phyloP scores from a whole-genome alignment of 1,139 yeast genomes.

The Hyphopichia wangnamkhiaoensis region DNA sequence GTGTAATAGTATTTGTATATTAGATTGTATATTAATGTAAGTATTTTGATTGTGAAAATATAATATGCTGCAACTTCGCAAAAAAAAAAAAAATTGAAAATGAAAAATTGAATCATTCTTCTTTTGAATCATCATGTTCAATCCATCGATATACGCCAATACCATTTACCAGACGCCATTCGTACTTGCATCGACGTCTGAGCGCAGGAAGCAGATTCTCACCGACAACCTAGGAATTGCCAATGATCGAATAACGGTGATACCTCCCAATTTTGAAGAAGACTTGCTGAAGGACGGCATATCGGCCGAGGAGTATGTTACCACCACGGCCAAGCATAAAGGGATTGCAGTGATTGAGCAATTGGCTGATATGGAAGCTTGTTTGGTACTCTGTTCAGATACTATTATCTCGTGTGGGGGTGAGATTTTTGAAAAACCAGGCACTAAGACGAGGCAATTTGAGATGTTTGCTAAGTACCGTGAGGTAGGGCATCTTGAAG shows the following conservation, averaged over 20 bases:
- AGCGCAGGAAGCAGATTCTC: slow-evolving; percentile 72
- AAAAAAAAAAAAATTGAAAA: neutral
- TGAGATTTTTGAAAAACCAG: slow-evolving; percentile 77
- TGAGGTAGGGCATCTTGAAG: slow-evolving; percentile 49
- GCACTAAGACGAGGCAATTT: slow-evolving; percentile 36
- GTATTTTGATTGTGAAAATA: too few relatives aligned
- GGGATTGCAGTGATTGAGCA: slow-evolving; percentile 52
- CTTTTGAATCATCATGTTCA: slow-evolving; percentile 11
- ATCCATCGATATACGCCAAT: slow-evolving; percentile 28
- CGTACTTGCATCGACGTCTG: slow-evolving; percentile 82
- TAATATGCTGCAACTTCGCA: slow-evolving; percentile 1
- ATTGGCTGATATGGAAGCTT: slow-evolving; percentile 18
- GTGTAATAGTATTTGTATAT: too few relatives aligned
- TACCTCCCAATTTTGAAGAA: slow-evolving; percentile 71
- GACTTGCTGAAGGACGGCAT: slow-evolving; percentile 57
- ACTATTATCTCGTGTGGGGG: slow-evolving; percentile 71
- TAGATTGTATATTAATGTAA: too few relatives aligned
- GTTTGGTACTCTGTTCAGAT: slow-evolving; percentile 73
- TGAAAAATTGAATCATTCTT: neutral
- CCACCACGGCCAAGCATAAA: slow-evolving; percentile 68
- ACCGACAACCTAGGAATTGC: slow-evolving; percentile 58
- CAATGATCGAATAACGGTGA: slow-evolving; percentile 35
- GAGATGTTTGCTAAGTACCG: slow-evolving; percentile 52
- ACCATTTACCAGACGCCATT: slow-evolving; percentile 33
- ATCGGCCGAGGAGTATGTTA: slow-evolving; percentile 63